Conservation (phyloP, 495 filamentous ascomycete species). For the Durotheca rogersii region DNA sequence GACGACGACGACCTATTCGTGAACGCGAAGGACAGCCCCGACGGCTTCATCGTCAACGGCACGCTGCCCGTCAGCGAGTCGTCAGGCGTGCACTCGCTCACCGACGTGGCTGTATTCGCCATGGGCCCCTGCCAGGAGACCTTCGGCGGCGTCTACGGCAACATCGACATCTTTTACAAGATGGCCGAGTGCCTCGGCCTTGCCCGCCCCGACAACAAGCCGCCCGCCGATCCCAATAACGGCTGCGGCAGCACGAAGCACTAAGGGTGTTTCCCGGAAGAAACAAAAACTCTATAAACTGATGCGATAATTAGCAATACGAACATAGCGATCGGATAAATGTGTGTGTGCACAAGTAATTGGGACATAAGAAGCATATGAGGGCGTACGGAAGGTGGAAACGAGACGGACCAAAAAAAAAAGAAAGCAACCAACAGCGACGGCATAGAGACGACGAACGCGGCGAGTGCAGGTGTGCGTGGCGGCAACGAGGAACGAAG, state of each 20-base stretch:
- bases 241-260: constrained; percentile 36
- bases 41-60: constrained; percentile 67
- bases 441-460: too few relatives aligned
- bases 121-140: constrained; percentile 69
- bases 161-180: constrained; percentile 70
- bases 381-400: not conserved
- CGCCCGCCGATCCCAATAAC: constrained; percentile 44
- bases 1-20: constrained; percentile 53
- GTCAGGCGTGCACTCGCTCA: constrained; percentile 70
- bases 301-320: too few relatives aligned
- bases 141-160: constrained; percentile 68
- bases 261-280: not conserved
- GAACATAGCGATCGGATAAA: too few relatives aligned
- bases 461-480: too few relatives aligned
- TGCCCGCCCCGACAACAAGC: constrained; percentile 33
- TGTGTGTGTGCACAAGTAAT: too few relatives aligned
- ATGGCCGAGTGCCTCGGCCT: constrained; percentile 70
- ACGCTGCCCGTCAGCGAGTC: constrained; percentile 57
- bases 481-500: too few relatives aligned
- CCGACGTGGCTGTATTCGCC: constrained; percentile 74
- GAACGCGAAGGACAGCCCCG: constrained; percentile 61
- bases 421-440: too few relatives aligned
- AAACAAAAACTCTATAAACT: too few relatives aligned
- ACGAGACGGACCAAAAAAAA: too few relatives aligned
- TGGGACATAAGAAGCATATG: not conserved